Base-by-base conservation (phyloP, 257 asterid genomes). In the Petunia axillaris region DNA sequence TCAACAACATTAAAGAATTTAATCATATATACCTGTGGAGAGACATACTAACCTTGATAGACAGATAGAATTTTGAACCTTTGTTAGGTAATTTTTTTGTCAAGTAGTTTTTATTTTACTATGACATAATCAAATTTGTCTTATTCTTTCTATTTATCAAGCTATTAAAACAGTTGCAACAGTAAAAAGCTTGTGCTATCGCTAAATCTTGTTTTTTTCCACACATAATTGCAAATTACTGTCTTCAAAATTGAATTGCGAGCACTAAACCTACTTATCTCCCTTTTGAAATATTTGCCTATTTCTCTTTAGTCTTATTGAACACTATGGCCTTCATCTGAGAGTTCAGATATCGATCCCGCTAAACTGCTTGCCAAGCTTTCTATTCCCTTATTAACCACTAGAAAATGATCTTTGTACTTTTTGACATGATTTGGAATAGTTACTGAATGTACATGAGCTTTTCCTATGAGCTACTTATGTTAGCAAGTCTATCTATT, bases 291-390 rank as follows among this genome's bases (percentile, higher is more conserved):
- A 35, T 13, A 11, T 48, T 10, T 35, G 59, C 35, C 38, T 73
- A 13, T 71, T 71, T 52, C 77, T 37, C 39, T 71, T 64, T 6
- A 15, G 7, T 39, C 50, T 64, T 64, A 64, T 64, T 64, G 46
- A 64, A 38, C 44, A 25, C 3, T 15, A 71, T 38, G 10, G 1
- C 77, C 39, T 3, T 48, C 77, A 48, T 44, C 11, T 0, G 77
- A 71, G 62, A 57, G 62, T 50, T 62, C 50, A 50, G 78, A 36
- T 73, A 50, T 73, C 36, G 11, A 35, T 71, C 78, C 59, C 59
- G 36, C 60, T 48, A 35, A 44, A 70, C 58, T 71, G 43, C 46
- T 41, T 48, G 60, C 57, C 57, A 52, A 52, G 57, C 57, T 52
- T 52, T 52, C 57, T 52, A 9, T 50, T 48, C 60, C 77, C 44